phyloP scores from a whole-genome alignment of 2,329 filamentous ascomycete genomes.

The Neofusicoccum parvum region DNA sequence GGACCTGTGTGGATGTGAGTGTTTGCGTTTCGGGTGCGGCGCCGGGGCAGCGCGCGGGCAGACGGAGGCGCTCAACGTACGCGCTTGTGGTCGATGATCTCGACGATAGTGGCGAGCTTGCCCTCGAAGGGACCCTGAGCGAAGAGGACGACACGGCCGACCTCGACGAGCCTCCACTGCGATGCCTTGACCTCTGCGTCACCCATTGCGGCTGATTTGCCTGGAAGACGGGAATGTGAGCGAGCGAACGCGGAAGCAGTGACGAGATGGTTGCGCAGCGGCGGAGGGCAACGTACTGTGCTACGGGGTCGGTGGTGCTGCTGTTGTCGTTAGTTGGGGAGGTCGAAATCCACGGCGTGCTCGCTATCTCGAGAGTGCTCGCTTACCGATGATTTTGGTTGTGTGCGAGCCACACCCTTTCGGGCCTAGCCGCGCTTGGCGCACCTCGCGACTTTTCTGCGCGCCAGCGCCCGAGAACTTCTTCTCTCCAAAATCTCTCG shows the following conservation, averaged over 20 bases:
- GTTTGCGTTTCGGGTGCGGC: neutral
- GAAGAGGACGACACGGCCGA: conserved; percentile 95
- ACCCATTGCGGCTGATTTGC: conserved; percentile 48
- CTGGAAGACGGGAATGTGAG: conserved; percentile 30
- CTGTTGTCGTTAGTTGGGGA: conserved; percentile 24
- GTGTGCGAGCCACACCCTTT: conserved; percentile 12
- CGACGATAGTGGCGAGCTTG: conserved; percentile 90
- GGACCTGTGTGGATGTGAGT: conserved; percentile 65
- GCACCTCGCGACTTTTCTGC: conserved; percentile 14
- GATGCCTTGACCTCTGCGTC: conserved; percentile 52
- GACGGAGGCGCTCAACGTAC: conserved; percentile 64
- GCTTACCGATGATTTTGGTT: conserved; percentile 21
- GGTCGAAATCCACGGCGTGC: conserved; percentile 21
- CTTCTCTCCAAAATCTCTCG: neutral
- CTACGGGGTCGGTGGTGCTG: conserved; percentile 35
- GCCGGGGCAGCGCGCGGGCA: neutral
- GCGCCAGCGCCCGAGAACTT: neutral
- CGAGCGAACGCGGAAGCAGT: conserved; percentile 24
- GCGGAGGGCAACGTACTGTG: conserved; percentile 37
- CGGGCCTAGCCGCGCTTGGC: neutral
- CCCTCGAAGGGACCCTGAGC: conserved; percentile 78
- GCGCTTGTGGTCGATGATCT: conserved; percentile 99
- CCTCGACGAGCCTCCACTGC: conserved; percentile 87
- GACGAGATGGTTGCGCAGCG: neutral
- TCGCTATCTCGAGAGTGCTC: conserved; percentile 16